A percentile compares a stretch with the other conserved stretches of the same genome.
Conservation (phyloP, 192 early-diverging fungal species). For the Gaertneriomyces sp. region DNA sequence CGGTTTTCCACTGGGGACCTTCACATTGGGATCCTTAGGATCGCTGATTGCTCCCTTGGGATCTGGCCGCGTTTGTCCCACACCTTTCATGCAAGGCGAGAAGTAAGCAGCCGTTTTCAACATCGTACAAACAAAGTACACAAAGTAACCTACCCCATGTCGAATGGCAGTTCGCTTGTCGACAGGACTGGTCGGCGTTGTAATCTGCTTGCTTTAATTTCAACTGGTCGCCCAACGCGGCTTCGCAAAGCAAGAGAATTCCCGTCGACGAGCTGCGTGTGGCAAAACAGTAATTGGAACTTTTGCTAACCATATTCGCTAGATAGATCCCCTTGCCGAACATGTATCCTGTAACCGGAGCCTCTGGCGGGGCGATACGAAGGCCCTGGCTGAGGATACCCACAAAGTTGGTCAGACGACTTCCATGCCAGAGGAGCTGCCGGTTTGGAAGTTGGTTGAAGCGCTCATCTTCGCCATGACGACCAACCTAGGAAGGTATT, state of each 20-base stretch:
- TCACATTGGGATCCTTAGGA: conserved; percentile 41
- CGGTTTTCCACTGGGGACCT: conserved; percentile 51
- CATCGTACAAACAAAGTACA: too few relatives aligned
- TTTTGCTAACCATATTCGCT: conserved; percentile 73
- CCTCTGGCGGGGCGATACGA: conserved; percentile 67
- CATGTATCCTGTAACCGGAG: conserved; percentile 57
- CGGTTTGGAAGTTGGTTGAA: conserved; percentile 56
- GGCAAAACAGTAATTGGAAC: conserved; percentile 66
- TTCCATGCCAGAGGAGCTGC: conserved; percentile 79
- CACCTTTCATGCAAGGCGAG: conserved; percentile 41
- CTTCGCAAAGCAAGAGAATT: conserved; percentile 74
- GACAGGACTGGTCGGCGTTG: conserved; percentile 43
- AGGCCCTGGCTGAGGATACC: conserved; percentile 69
- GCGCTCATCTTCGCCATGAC: conserved; percentile 54
- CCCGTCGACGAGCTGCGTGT: conserved; percentile 36
- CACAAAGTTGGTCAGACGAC: conserved; percentile 68
- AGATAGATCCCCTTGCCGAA: conserved; percentile 85
- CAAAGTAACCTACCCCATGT: conserved; percentile 22
- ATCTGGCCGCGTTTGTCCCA: conserved; percentile 58
- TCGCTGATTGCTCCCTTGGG: conserved; percentile 34
- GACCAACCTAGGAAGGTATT: conserved; percentile 38
- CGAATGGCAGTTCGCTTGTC: conserved; percentile 47
- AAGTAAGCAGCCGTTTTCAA: too few relatives aligned
- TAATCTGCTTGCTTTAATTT: conserved; percentile 43
- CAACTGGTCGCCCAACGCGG: conserved; percentile 61